Conservation (phyloP, 106 monocot species). For the Ottelia alismoides region DNA sequence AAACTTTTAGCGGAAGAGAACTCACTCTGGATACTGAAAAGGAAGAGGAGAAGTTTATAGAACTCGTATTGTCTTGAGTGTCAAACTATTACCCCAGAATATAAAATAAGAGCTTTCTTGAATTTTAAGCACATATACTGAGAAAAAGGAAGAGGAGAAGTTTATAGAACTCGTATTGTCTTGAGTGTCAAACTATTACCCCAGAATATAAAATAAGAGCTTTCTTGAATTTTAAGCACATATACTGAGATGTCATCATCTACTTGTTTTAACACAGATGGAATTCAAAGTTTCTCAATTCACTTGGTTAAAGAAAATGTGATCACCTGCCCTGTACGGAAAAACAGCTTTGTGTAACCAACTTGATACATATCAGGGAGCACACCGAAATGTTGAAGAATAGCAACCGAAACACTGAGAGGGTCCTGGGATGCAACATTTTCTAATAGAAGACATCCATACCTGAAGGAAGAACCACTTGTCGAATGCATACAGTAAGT, state of each 20-base stretch:
- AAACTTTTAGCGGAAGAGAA: no score
- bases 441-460: slow-evolving; percentile 31
- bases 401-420: slow-evolving; percentile 46
- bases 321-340: slow-evolving; percentile 43
- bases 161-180: neutral
- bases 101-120: no score
- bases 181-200: neutral
- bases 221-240: no score
- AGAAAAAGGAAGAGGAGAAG: neutral
- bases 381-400: slow-evolving; percentile 34
- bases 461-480: slow-evolving; percentile 15
- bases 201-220: no score
- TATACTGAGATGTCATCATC: no score
- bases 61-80: neutral
- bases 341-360: slow-evolving; percentile 59
- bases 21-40: no score
- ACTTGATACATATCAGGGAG: slow-evolving; percentile 72
- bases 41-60: neutral
- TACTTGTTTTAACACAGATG: no score
- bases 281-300: no score
- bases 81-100: neutral
- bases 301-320: neutral
- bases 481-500: neutral
- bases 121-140: no score
- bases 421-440: slow-evolving; percentile 23